A percentile compares a stretch with the other conserved stretches of the same genome.
Conservation (phyloP, 331 rosid genomes). For the Malus hybrid region DNA sequence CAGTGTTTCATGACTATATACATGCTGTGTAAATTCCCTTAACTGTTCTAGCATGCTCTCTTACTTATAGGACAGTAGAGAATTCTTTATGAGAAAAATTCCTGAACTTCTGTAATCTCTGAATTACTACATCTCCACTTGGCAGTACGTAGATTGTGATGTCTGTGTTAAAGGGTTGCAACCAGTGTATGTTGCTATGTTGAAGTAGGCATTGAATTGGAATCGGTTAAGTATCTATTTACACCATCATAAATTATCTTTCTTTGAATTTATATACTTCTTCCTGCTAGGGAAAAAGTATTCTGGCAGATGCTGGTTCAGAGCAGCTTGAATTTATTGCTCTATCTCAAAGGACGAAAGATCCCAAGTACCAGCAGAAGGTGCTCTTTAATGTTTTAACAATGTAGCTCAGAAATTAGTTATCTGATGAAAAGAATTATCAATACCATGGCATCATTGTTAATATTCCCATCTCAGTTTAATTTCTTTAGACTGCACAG, state of each 20-base stretch:
- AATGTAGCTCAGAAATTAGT: not conserved
- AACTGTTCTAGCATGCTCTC: not conserved
- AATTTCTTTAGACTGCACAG: not conserved
- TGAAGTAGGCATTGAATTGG: not conserved
- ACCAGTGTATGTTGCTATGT: not conserved
- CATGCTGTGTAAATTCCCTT: not conserved
- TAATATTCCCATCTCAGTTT: not conserved
- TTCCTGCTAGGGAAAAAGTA: conserved; percentile 7
- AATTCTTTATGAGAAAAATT: not conserved
- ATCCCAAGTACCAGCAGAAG: conserved; percentile 21
- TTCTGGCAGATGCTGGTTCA: conserved; percentile 17
- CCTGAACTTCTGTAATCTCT: not conserved
- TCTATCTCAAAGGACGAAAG: conserved; percentile 16
- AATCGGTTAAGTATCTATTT: not conserved
- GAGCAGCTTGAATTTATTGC: conserved; percentile 22
- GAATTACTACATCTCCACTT: not conserved
- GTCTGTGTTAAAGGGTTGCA: not conserved
- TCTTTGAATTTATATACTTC: not conserved
- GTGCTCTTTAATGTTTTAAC: not conserved
- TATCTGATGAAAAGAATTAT: not conserved
- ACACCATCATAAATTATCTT: not conserved
- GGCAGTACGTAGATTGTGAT: not conserved
- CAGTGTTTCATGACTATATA: not conserved
- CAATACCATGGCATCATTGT: not conserved
- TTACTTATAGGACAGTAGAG: not conserved